phyloP scores from a whole-genome alignment of 2,329 filamentous ascomycete species.

The Orbilia oligospora region DNA sequence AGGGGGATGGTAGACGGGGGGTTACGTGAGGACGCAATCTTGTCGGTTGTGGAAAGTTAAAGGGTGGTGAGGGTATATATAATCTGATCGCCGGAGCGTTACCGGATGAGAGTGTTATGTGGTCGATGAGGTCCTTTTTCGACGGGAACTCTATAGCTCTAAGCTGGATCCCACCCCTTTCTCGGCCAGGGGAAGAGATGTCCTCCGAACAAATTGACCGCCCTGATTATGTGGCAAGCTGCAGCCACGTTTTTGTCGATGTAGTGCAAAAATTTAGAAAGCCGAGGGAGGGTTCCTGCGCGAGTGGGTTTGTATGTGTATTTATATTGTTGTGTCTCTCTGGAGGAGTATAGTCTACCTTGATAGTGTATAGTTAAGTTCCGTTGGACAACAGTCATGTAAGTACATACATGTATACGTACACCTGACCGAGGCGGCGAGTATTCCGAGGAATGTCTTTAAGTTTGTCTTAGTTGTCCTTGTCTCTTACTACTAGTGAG shows the following conservation, averaged over 20 bases:
- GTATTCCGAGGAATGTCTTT: slow-evolving; percentile 20
- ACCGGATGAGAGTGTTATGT: not conserved
- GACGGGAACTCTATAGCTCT: slow-evolving; percentile 6
- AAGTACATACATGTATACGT: not conserved
- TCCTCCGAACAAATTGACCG: not conserved
- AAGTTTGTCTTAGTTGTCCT: slow-evolving; percentile 17
- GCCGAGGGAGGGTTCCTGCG: not conserved
- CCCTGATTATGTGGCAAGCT: not conserved
- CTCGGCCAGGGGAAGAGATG: not conserved
- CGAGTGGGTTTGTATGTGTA: not conserved
- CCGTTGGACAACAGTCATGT: too few relatives aligned
- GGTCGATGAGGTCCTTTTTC: slow-evolving; percentile 7
- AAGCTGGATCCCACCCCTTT: slow-evolving; percentile 3
- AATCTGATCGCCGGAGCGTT: slow-evolving; percentile 3
- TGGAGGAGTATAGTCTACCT: too few relatives aligned
- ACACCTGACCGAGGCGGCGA: slow-evolving; percentile 6
- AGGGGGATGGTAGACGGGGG: slow-evolving; percentile 40
- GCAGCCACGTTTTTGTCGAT: slow-evolving; percentile 11
- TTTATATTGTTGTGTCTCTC: not conserved
- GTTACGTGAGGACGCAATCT: slow-evolving; percentile 53
- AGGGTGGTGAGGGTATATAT: not conserved
- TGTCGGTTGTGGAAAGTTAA: slow-evolving; percentile 35
- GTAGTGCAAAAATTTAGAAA: not conserved
- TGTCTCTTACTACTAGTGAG: not conserved
- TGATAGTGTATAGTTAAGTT: not conserved